phyloP scores from a whole-genome alignment of 1,139 yeast species.

The Scheffersomyces illinoinensis region DNA sequence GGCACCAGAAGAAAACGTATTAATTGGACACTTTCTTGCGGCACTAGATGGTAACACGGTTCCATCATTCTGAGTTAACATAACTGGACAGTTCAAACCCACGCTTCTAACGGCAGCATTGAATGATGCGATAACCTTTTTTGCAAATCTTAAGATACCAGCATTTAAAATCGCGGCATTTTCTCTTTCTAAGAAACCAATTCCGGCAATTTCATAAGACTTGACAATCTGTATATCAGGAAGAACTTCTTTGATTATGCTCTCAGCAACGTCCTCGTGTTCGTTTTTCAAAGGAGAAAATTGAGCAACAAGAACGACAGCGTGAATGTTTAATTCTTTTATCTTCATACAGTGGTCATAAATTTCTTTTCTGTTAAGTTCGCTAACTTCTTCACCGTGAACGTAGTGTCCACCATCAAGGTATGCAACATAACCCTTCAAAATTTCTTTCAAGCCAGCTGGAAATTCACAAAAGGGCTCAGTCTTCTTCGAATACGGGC shows the following conservation, averaged over 20 bases:
- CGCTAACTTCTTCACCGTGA: constrained; percentile 34
- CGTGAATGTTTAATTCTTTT: constrained; percentile 23
- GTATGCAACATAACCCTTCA: constrained; percentile 30
- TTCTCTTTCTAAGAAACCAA: constrained; percentile 43
- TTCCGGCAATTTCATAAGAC: constrained; percentile 37
- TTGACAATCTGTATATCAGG: constrained; percentile 33
- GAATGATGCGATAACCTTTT: constrained; percentile 33
- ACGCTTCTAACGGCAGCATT: constrained; percentile 26
- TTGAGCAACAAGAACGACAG: constrained; percentile 38
- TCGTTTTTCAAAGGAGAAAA: constrained; percentile 34
- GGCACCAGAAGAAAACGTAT: constrained; percentile 46
- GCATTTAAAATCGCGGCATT: constrained; percentile 45
- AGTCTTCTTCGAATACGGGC: constrained; percentile 32
- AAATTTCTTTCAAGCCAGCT: constrained; percentile 25
- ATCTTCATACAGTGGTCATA: constrained; percentile 26
- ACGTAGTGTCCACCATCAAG: constrained; percentile 40
- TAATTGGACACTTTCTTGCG: constrained; percentile 35
- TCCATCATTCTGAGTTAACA: constrained; percentile 45
- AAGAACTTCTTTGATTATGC: constrained; percentile 23
- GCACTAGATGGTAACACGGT: constrained; percentile 36
- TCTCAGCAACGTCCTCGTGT: constrained; percentile 33
- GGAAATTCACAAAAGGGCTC: constrained; percentile 46
- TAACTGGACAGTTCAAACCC: constrained; percentile 35
- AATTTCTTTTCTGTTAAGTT: constrained; percentile 30
- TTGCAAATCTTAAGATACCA: constrained; percentile 38